Conservation (phyloP, 2,329 filamentous ascomycete genomes). For the Blumeria graminis region DNA sequence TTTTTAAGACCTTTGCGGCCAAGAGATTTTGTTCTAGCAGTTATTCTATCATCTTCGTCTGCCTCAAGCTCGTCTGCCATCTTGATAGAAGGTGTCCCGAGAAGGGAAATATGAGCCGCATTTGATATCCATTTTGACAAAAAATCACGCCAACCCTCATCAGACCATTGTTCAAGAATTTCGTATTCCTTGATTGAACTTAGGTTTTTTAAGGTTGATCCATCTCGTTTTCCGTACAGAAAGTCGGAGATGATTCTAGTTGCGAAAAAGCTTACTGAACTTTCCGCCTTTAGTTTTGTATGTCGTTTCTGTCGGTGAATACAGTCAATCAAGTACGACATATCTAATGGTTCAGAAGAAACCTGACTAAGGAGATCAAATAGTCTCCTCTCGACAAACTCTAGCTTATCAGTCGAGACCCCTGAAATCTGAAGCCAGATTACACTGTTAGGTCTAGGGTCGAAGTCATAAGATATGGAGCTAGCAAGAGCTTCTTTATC, state of each 20-base stretch:
- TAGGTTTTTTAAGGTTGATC: conserved; percentile 44
- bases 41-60: conserved; percentile 56
- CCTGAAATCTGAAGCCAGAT: conserved; percentile 72
- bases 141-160: conserved; percentile 63
- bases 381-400: conserved; percentile 61
- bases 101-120: conserved; percentile 64
- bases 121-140: conserved; percentile 66
- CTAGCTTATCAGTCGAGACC: conserved; percentile 68
- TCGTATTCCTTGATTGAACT: conserved; percentile 36
- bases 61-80: conserved; percentile 60
- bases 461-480: conserved; percentile 56
- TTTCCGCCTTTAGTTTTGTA: conserved; percentile 64
- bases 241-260: conserved; percentile 78
- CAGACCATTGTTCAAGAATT: conserved; percentile 51
- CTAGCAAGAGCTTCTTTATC: conserved; percentile 84
- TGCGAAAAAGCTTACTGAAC: conserved; percentile 56
- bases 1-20: conserved; percentile 61
- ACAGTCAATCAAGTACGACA: conserved; percentile 76
- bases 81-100: conserved; percentile 64
- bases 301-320: conserved; percentile 60
- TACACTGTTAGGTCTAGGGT: conserved; percentile 56
- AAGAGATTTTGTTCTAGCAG: conserved; percentile 53
- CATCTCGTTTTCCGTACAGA: conserved; percentile 68
- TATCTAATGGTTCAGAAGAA: conserved; percentile 56
- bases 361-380: conserved; percentile 66